Evolutionary conservation across 768 basidiomycete species (phyloP), one percentile per base, ranked within the genome.

Genomic region (Coprinopsis cinerea): DNA sequence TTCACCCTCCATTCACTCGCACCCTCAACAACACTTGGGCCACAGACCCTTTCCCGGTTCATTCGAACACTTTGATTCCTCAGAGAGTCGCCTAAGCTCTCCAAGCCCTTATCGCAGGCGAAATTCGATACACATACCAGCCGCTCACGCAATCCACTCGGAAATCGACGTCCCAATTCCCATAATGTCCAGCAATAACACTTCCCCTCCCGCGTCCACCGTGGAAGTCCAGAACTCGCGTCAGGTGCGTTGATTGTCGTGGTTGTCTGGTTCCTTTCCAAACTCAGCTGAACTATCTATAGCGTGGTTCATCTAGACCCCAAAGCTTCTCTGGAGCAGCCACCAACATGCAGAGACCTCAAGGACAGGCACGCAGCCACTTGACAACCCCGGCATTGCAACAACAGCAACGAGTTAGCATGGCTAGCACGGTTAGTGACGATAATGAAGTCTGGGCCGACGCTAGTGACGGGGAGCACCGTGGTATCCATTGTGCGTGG

Each of bases 111-210:
- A 34, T 34, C 30, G 11, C 11, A 5, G 14, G 52, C 25, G 44
- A 11, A 28, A 45, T 11, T 45, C 56, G 27, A 52, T 68, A 2
- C 61, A 58, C 26, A 64, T 82, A 49, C 80, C 78, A 0, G 76
- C 81, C 0, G 75, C 81, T 2, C 81, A 82, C 51, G 66, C 76
- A 26, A 74, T 78, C 43, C 60, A 66, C 6, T 48, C 26, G 28
- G 73, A 75, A 13, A 54, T 62, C 34, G 62, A 59, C 6, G 59
- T 67, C 48, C 57, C 70, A 2, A 62, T 64, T 11, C 53, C 49
- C 4, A 46, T 49, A n/a, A 46, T 49, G 27, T 43, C 26, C 44
- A 49, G n/a, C n/a, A n/a, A n/a, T n/a, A 47, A 34, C 26, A 47
- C 48, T 15, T 32, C 30, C n/a, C n/a, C n/a, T n/a, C n/a, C n/a